Evolutionary conservation across 2,329 filamentous ascomycete species (phyloP).

Genomic region (Talaromyces sp.): DNA sequence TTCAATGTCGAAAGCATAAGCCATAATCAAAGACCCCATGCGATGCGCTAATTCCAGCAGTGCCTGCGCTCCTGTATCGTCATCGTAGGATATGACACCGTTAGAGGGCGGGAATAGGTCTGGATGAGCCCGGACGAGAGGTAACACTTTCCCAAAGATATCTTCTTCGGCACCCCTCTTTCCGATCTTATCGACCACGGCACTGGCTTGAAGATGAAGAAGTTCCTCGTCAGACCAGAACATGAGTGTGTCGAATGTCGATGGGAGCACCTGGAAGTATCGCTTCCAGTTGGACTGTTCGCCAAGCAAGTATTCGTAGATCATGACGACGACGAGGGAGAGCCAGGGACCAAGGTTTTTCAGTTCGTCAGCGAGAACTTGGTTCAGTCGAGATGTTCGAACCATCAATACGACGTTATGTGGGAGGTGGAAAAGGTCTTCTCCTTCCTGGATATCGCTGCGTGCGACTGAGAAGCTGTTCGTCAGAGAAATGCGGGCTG

Average conservation of each 20-base stretch:
- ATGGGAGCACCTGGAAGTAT: conserved; percentile 73
- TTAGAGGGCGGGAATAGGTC: conserved; percentile 39
- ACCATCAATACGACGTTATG: conserved; percentile 66
- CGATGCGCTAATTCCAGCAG: conserved; percentile 63
- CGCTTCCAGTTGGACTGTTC: conserved; percentile 65
- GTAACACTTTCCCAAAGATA: conserved; percentile 58
- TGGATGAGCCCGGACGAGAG: conserved; percentile 45
- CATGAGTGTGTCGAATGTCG: conserved; percentile 77
- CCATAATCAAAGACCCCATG: conserved; percentile 88
- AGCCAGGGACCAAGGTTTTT: conserved; percentile 49
- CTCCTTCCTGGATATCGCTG: conserved; percentile 66
- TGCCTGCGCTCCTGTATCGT: conserved; percentile 41
- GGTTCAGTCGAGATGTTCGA: conserved; percentile 66
- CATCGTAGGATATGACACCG: conserved; percentile 41
- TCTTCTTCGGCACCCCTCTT: conserved; percentile 65
- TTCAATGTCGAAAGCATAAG: conserved; percentile 83
- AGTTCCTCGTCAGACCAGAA: conserved; percentile 76
- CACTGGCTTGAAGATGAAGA: conserved; percentile 68
- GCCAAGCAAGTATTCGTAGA: conserved; percentile 66
- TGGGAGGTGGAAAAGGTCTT: conserved; percentile 76
- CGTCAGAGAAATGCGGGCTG: not conserved
- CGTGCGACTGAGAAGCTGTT: conserved; percentile 57
- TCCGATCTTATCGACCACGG: conserved; percentile 73
- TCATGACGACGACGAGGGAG: conserved; percentile 70
- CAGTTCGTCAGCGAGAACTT: conserved; percentile 55